phyloP scores from a whole-genome alignment of 805 yeast genomes.

The Myxozyma monticola region DNA sequence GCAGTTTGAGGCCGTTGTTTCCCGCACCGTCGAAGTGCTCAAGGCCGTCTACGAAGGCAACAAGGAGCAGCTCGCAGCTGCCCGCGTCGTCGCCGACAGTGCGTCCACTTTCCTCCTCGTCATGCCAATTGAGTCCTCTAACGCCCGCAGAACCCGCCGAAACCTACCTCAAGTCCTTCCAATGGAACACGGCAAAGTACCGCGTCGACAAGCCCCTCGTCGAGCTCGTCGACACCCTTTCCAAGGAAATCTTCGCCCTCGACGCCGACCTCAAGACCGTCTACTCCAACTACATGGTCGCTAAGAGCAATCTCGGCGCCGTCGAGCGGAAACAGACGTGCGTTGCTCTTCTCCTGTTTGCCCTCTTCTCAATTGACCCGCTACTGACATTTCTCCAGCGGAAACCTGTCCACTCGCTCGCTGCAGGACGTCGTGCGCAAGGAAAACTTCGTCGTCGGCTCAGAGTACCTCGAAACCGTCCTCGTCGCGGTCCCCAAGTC shows the following conservation, averaged over 20 bases:
- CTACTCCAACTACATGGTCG: conserved; percentile 73
- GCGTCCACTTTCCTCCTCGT: conserved; percentile 12
- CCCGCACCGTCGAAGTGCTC: conserved; percentile 76
- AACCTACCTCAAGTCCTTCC: conserved; percentile 69
- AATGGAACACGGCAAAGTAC: conserved; percentile 87
- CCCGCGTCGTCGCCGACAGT: conserved; percentile 53
- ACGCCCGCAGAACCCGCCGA: conserved; percentile 46
- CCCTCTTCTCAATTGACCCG: background rate
- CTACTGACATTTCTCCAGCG: conserved; percentile 40
- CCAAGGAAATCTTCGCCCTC: conserved; percentile 75
- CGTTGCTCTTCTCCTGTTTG: background rate
- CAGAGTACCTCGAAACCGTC: conserved; percentile 85
- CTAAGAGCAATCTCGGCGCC: conserved; percentile 78
- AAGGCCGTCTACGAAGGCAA: conserved; percentile 48
- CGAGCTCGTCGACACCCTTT: conserved; percentile 66
- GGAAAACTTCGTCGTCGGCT: conserved; percentile 76
- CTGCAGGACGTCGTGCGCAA: conserved; percentile 84
- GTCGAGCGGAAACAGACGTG: conserved; percentile 84
- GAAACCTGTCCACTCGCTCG: conserved; percentile 88
- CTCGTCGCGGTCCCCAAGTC: conserved; percentile 83
- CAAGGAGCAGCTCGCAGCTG: conserved; percentile 46
- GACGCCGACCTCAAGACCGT: conserved; percentile 82
- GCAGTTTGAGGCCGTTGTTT: conserved; percentile 68
- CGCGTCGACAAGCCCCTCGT: conserved; percentile 80
- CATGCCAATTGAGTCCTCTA: background rate